phyloP scores from a whole-genome alignment of 2,329 filamentous ascomycete species.

The Talaromyces sp. region DNA sequence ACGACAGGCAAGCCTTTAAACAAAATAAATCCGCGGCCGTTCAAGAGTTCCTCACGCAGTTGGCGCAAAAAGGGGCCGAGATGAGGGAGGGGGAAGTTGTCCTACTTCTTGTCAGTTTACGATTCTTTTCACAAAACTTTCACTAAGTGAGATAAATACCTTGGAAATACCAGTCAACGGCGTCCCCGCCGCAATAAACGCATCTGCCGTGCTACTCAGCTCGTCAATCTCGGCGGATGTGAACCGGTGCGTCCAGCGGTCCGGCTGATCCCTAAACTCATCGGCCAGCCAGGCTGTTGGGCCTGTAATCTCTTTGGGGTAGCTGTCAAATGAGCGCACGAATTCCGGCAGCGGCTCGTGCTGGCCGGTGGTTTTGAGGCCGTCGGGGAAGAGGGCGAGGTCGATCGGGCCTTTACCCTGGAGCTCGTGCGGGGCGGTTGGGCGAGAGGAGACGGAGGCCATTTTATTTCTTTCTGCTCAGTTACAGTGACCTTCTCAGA shows the following conservation, averaged over 20 bases:
- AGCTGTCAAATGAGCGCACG: constrained; percentile 62
- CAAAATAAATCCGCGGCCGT: constrained; percentile 84
- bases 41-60: constrained; percentile 62
- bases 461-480: neutral
- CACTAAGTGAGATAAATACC: constrained; percentile 33
- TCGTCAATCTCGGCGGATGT: constrained; percentile 62
- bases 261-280: constrained; percentile 58
- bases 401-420: constrained; percentile 18
- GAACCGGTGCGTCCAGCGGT: constrained; percentile 69
- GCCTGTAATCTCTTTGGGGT: constrained; percentile 66
- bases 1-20: constrained; percentile 79
- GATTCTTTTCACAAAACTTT: neutral
- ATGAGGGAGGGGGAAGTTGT: constrained; percentile 57
- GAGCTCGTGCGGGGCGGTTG: neutral
- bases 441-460: neutral
- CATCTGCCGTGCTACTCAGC: constrained; percentile 61
- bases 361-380: constrained; percentile 65
- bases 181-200: constrained; percentile 59
- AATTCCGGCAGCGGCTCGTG: constrained; percentile 62
- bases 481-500: neutral
- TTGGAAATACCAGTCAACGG: constrained; percentile 68
- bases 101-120: constrained; percentile 27
- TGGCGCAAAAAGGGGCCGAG: constrained; percentile 49
- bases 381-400: constrained; percentile 55
- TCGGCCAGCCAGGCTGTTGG: constrained; percentile 67